phyloP scores from a whole-genome alignment of 805 yeast genomes.

The Kluyveromyces aestuarii region DNA sequence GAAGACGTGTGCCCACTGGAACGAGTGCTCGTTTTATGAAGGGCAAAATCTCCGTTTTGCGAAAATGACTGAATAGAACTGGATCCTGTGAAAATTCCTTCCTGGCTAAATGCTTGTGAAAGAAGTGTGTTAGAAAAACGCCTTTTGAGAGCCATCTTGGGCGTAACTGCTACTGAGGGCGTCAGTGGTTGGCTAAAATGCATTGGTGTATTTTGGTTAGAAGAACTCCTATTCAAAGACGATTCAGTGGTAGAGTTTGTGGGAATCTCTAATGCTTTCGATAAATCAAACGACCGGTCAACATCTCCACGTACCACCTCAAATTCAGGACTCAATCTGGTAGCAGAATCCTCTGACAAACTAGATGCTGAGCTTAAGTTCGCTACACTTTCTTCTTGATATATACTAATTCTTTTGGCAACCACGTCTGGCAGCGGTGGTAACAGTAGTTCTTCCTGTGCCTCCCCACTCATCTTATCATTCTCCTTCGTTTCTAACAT shows the following conservation, averaged over 20 bases:
- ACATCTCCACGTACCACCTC: neutral
- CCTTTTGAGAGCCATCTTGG: slow-evolving; percentile 16
- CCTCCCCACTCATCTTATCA: neutral
- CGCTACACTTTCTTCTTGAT: slow-evolving; percentile 1
- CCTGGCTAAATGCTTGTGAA: slow-evolving; percentile 1
- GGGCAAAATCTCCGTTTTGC: neutral
- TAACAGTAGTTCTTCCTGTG: slow-evolving; percentile 5
- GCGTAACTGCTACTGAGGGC: slow-evolving; percentile 6
- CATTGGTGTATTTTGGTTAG: neutral
- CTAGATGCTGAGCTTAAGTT: neutral
- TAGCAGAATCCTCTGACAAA: neutral
- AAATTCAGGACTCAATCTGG: neutral
- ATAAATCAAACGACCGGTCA: slow-evolving; percentile 19
- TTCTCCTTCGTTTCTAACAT: neutral
- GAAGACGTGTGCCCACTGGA: slow-evolving; percentile 1
- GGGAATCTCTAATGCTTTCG: slow-evolving; percentile 24
- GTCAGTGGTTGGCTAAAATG: neutral
- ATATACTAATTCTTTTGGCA: slow-evolving; percentile 2
- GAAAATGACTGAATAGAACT: neutral
- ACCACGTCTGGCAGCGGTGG: slow-evolving; percentile 9
- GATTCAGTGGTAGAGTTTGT: slow-evolving; percentile 2
- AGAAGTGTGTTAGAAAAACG: slow-evolving; percentile 14
- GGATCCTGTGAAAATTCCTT: neutral
- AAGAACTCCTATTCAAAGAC: neutral
- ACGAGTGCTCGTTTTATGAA: slow-evolving; percentile 2